Evolutionary conservation across 2,329 filamentous ascomycete genomes (phyloP).

Genomic region (Claviceps sp.): DNA sequence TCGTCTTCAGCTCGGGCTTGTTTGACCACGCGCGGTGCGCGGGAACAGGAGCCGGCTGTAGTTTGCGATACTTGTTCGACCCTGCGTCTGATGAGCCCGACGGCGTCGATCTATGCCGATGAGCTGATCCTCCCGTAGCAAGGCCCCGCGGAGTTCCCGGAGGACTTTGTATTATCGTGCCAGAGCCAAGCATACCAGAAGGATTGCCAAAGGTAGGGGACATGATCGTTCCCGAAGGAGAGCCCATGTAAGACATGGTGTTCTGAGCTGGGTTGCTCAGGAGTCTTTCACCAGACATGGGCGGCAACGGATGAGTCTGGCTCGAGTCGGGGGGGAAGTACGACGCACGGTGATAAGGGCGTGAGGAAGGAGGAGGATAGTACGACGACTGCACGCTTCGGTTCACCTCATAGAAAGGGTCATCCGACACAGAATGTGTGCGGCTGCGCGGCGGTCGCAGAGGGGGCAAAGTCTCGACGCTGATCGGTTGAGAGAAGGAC

Average conservation of each 20-base stretch:
- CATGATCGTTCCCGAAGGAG: constrained; percentile 17
- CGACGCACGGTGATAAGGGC: constrained; percentile 17
- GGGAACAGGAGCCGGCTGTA: constrained; percentile 43
- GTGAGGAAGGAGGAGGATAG: constrained; percentile 17
- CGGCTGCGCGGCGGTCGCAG: constrained; percentile 24
- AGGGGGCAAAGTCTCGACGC: constrained; percentile 24
- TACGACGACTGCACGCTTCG: constrained; percentile 17
- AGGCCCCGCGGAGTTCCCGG: constrained; percentile 20
- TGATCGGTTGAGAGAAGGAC: constrained; percentile 22
- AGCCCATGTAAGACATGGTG: constrained; percentile 18
- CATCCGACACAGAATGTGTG: constrained; percentile 21
- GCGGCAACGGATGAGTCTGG: constrained; percentile 16
- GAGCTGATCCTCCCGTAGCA: constrained; percentile 13
- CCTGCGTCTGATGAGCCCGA: constrained; percentile 25
- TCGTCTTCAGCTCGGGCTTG: constrained; percentile 42
- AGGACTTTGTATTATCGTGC: constrained; percentile 21
- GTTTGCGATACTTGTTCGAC: constrained; percentile 38
- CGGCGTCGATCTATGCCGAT: constrained; percentile 24
- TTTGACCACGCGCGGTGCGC: constrained; percentile 33
- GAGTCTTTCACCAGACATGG: constrained; percentile 19
- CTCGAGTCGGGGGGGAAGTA: constrained; percentile 16
- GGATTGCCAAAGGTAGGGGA: constrained; percentile 24
- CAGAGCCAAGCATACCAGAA: constrained; percentile 15
- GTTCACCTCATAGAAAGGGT: constrained; percentile 18
- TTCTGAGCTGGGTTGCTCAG: constrained; percentile 21